Conservation (phyloP, 176 grass and related monocot species). For the Rhynchospora pubera region DNA sequence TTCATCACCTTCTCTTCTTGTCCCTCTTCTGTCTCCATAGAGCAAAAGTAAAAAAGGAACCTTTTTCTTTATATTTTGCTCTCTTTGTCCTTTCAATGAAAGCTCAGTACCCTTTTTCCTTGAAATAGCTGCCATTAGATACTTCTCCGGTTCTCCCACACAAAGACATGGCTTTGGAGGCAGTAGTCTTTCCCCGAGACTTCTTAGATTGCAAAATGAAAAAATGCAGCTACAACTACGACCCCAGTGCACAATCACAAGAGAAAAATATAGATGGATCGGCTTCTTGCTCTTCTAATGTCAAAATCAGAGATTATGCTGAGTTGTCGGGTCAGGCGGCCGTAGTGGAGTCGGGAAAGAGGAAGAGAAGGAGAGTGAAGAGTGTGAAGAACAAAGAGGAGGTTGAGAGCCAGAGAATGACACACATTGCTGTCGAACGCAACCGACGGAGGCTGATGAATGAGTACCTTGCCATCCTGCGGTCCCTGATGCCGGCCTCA, state of each 20-base stretch:
- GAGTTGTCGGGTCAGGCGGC: neutral
- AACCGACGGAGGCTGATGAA: slow-evolving; percentile 83
- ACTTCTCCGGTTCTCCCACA: slow-evolving; percentile 11
- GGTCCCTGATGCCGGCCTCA: slow-evolving; percentile 69
- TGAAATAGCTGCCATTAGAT: slow-evolving; percentile 4
- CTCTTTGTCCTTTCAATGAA: neutral
- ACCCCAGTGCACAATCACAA: neutral
- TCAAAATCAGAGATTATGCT: neutral
- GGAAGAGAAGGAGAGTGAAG: slow-evolving; percentile 55
- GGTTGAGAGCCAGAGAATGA: slow-evolving; percentile 83
- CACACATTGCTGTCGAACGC: slow-evolving; percentile 86
- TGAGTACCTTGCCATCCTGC: slow-evolving; percentile 68
- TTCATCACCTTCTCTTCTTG: slow-evolving; percentile 1
- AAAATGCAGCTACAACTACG: slow-evolving; percentile 25
- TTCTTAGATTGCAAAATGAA: slow-evolving; percentile 36
- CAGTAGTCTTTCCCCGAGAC: slow-evolving; percentile 51
- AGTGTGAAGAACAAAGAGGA: slow-evolving; percentile 72
- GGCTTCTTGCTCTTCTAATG: slow-evolving; percentile 29
- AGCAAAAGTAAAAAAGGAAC: neutral
- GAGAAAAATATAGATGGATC: neutral
- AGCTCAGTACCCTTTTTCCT: neutral
- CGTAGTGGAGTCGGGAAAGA: neutral
- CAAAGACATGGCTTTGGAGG: slow-evolving; percentile 58
- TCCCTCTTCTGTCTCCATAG: slow-evolving; percentile 11
- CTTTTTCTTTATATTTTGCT: neutral